Conservation (phyloP, 2,329 filamentous ascomycete genomes). For the Ascochyta clinopodiicola region DNA sequence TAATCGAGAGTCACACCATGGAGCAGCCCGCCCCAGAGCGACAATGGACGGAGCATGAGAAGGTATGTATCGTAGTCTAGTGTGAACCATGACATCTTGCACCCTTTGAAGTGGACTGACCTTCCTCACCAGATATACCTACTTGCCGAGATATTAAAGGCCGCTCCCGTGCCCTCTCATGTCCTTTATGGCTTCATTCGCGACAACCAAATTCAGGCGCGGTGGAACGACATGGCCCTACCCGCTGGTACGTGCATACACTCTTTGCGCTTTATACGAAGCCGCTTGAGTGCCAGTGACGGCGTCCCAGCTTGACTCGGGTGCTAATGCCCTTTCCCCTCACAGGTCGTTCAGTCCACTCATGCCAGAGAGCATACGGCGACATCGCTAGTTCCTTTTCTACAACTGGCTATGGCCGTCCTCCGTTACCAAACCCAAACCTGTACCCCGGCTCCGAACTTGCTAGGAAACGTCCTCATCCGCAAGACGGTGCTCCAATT, state of each 20-base stretch:
- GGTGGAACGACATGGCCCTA: slow-evolving; percentile 58
- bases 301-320: background rate
- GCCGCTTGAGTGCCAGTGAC: background rate
- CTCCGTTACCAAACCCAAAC: slow-evolving; percentile 38
- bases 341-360: slow-evolving; percentile 47
- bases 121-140: slow-evolving; percentile 46
- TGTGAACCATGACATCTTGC: slow-evolving; percentile 14
- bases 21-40: slow-evolving; percentile 50
- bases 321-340: slow-evolving; percentile 19
- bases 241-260: slow-evolving; percentile 54
- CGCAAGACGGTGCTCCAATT: slow-evolving; percentile 42
- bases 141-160: slow-evolving; percentile 61
- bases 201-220: slow-evolving; percentile 52
- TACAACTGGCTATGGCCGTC: slow-evolving; percentile 38
- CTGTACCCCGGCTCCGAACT: slow-evolving; percentile 42
- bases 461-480: slow-evolving; percentile 46
- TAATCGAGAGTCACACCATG: slow-evolving; percentile 40
- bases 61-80: slow-evolving; percentile 43
- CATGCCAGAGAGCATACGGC: slow-evolving; percentile 45
- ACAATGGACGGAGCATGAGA: slow-evolving; percentile 56
- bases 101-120: background rate
- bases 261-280: background rate
- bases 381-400: slow-evolving; percentile 36
- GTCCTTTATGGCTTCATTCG: slow-evolving; percentile 54
- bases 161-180: slow-evolving; percentile 52